Conservation (phyloP, 2,329 filamentous ascomycete genomes). For the Colletotrichum coccodes region DNA sequence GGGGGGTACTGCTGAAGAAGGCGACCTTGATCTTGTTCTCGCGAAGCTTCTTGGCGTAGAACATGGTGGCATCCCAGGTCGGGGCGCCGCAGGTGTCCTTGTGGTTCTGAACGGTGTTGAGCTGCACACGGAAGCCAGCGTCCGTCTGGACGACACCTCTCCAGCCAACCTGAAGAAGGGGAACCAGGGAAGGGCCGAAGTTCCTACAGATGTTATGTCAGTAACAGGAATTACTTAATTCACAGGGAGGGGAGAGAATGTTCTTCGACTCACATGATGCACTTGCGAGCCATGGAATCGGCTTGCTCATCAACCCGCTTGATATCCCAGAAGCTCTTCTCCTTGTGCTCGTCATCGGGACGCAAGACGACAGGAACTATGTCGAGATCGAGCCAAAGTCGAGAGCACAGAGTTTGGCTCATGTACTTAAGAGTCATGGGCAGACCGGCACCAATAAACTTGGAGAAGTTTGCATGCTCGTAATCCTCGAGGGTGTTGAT, state of each 20-base stretch:
- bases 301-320: constrained; percentile 82
- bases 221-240: neutral
- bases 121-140: constrained; percentile 69
- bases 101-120: constrained; percentile 68
- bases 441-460: constrained; percentile 80
- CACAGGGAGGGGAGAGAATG: neutral
- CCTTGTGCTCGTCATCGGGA: constrained; percentile 55
- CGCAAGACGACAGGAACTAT: constrained; percentile 76
- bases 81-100: constrained; percentile 65
- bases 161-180: constrained; percentile 74
- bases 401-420: constrained; percentile 74
- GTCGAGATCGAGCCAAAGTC: constrained; percentile 81
- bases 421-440: constrained; percentile 67
- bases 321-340: constrained; percentile 58
- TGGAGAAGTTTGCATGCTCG: constrained; percentile 73
- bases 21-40: constrained; percentile 74
- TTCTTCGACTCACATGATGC: constrained; percentile 74
- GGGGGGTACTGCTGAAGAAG: constrained; percentile 83
- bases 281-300: constrained; percentile 84
- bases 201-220: constrained; percentile 54
- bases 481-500: constrained; percentile 67
- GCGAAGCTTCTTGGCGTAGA: constrained; percentile 72
- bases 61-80: constrained; percentile 74
- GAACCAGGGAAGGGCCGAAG: constrained; percentile 78
- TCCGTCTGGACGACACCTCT: constrained; percentile 78